Evolutionary conservation across 2,329 filamentous ascomycete genomes (phyloP).

Genomic region (Pyricularia grisea): DNA sequence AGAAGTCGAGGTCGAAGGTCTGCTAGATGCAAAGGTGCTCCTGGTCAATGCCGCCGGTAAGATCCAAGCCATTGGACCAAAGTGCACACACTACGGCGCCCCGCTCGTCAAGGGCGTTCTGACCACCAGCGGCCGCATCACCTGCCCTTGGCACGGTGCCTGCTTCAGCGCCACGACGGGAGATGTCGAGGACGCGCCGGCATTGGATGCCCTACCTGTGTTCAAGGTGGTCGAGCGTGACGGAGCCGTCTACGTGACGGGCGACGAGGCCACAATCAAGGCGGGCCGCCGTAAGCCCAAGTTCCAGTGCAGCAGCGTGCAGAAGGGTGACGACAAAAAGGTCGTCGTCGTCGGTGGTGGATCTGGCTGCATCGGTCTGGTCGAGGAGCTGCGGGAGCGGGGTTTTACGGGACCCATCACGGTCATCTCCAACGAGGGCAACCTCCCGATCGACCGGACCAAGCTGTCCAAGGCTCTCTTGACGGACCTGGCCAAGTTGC

Average conservation of each 20-base stretch:
- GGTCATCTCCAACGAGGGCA: conserved; percentile 73
- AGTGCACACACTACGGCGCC: conserved; percentile 83
- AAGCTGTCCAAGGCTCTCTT: conserved; percentile 93
- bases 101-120: conserved; percentile 81
- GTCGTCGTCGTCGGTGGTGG: conserved; percentile 86
- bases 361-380: conserved; percentile 69
- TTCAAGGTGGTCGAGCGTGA: conserved; percentile 77
- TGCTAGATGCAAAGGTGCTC: conserved; percentile 78
- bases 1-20: conserved; percentile 83
- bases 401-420: conserved; percentile 76
- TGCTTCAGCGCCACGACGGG: conserved; percentile 87
- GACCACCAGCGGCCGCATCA: conserved; percentile 71
- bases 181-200: conserved; percentile 92
- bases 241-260: conserved; percentile 75
- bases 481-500: conserved; percentile 68
- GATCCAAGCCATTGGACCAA: conserved; percentile 70
- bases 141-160: conserved; percentile 95
- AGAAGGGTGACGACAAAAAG: conserved; percentile 33
- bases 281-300: conserved; percentile 63
- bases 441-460: conserved; percentile 83
- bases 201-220: conserved; percentile 72
- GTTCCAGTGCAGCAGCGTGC: conserved; percentile 46
- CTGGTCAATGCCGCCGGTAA: conserved; percentile 70
- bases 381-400: conserved; percentile 74
- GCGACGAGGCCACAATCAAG: conserved; percentile 71